Percentiles rank a stretch among this genome's conserved stretches.
These are phyloP conservation scores for Ceratocystis alfenasii DNA, from an alignment of 2,329 filamentous ascomycete genomes.

Conservation along the genomic window DNA sequence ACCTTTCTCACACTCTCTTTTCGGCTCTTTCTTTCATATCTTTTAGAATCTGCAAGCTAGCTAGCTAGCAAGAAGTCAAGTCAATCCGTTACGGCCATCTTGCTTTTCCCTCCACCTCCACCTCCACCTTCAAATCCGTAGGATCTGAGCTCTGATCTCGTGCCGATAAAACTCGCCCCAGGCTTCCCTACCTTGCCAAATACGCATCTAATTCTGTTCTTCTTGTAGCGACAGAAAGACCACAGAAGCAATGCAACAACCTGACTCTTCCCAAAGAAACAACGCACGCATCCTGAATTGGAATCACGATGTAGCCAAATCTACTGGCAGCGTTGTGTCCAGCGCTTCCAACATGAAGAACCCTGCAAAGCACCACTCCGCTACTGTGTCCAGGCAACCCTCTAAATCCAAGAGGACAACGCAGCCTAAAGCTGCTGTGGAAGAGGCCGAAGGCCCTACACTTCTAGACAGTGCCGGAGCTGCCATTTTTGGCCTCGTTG, in stretches of 20 bases:
- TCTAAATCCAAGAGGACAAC: conserved; percentile 8
- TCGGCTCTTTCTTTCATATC: conserved; percentile 11
- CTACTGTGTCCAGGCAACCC: background rate
- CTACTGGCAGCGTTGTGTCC: conserved; percentile 20
- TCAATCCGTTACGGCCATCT: conserved; percentile 15
- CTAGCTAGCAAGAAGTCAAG: conserved; percentile 4
- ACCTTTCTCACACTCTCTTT: conserved; percentile 6
- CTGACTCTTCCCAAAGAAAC: conserved; percentile 27
- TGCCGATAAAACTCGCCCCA: background rate
- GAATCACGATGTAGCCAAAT: conserved; percentile 36
- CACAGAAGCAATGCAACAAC: conserved; percentile 61
- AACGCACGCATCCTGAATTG: conserved; percentile 38
- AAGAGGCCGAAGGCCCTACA: conserved; percentile 17
- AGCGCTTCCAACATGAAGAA: conserved; percentile 7
- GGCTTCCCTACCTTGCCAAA: conserved; percentile 1
- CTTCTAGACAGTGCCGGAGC: conserved; percentile 17
- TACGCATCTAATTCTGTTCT: conserved; percentile 40
- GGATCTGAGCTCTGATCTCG: conserved; percentile 12
- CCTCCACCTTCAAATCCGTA: conserved; percentile 9
- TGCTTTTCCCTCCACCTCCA: conserved; percentile 1
- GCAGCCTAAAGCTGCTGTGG: conserved; percentile 1
- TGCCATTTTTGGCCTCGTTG: conserved; percentile 21
- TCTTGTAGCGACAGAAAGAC: conserved; percentile 74
- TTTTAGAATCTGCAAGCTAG: conserved; percentile 12
- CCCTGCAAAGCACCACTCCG: conserved; percentile 13